Percentiles rank a stretch among this genome's conserved stretches.
Conservation (phyloP, 306 rosid species). For the Sicyos edulis region DNA sequence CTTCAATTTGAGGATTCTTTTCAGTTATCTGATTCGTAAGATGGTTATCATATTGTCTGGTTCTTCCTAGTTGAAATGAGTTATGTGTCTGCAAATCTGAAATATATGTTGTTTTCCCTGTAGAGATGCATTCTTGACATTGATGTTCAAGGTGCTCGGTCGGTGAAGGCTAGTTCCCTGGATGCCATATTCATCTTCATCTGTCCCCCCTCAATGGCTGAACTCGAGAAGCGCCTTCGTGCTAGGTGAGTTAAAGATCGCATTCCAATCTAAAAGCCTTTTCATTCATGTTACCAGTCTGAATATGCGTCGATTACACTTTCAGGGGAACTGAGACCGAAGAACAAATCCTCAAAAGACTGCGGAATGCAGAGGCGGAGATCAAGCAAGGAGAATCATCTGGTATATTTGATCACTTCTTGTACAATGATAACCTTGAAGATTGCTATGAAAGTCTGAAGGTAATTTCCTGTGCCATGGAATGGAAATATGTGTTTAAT, state of each 20-base stretch:
- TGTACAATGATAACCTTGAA: slow-evolving; percentile 72
- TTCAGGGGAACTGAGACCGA: slow-evolving; percentile 87
- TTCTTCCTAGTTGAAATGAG: background rate
- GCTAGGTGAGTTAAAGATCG: slow-evolving; percentile 49
- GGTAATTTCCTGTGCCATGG: slow-evolving; percentile 34
- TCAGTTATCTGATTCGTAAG: background rate
- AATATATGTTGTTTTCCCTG: slow-evolving; percentile 23
- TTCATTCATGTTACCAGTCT: slow-evolving; percentile 20
- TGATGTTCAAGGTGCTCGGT: slow-evolving; percentile 96
- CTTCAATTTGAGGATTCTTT: background rate
- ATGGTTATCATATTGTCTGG: background rate
- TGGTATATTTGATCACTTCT: slow-evolving; percentile 55
- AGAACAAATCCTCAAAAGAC: slow-evolving; percentile 80
- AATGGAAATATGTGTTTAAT: background rate
- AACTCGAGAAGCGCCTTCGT: slow-evolving; percentile 95
- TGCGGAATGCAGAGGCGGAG: slow-evolving; percentile 70
- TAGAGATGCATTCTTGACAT: slow-evolving; percentile 96
- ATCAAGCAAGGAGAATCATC: slow-evolving; percentile 75
- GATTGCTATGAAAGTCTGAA: slow-evolving; percentile 61
- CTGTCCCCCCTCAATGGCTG: slow-evolving; percentile 80
- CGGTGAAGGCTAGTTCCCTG: slow-evolving; percentile 68
- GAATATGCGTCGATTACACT: slow-evolving; percentile 19
- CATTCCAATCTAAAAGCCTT: slow-evolving; percentile 8
- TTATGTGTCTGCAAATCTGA: slow-evolving; percentile 22
- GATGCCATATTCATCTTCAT: slow-evolving; percentile 77